phyloP scores from a whole-genome alignment of 164 flowering plant species.

The Vitis riparia region DNA sequence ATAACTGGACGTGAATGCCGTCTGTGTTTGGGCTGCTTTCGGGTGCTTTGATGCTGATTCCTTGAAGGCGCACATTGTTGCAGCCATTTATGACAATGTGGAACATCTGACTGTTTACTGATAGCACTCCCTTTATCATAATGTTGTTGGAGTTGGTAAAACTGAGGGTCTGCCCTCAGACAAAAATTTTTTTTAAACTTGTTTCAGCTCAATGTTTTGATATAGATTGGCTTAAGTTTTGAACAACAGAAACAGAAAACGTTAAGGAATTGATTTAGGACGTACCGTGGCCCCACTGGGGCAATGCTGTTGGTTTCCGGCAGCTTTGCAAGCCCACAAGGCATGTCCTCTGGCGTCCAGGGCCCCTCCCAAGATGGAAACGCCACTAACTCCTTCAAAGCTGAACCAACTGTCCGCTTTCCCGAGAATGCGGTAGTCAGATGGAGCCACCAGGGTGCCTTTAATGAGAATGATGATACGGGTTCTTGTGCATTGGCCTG shows the following conservation, averaged over 20 bases:
- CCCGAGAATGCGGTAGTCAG: slow-evolving; percentile 16
- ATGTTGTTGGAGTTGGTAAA: slow-evolving; percentile 25
- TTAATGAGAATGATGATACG: slow-evolving; percentile 12
- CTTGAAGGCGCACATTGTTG: slow-evolving; percentile 16
- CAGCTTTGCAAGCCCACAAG: slow-evolving; percentile 30
- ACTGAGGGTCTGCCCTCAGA: slow-evolving; percentile 16
- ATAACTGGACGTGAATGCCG: slow-evolving; percentile 32
- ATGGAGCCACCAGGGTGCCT: slow-evolving; percentile 24
- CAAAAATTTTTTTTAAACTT: not conserved
- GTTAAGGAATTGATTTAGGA: not conserved
- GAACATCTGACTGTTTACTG: slow-evolving; percentile 27
- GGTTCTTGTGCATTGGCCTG: slow-evolving; percentile 13
- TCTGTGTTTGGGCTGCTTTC: slow-evolving; percentile 36
- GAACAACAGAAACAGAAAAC: not conserved
- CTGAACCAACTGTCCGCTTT: slow-evolving; percentile 11
- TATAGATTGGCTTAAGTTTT: no score
- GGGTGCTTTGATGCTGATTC: slow-evolving; percentile 15
- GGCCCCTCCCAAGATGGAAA: slow-evolving; percentile 19
- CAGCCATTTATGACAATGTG: slow-evolving; percentile 26
- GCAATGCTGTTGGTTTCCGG: slow-evolving; percentile 1
- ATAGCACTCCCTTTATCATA: slow-evolving; percentile 17
- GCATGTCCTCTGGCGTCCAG: slow-evolving; percentile 21
- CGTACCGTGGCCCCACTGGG: slow-evolving; percentile 29
- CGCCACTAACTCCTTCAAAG: slow-evolving; percentile 14
- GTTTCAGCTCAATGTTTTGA: no score